Conservation (phyloP, 2,329 filamentous ascomycete species). For the Phialophora tarda region DNA sequence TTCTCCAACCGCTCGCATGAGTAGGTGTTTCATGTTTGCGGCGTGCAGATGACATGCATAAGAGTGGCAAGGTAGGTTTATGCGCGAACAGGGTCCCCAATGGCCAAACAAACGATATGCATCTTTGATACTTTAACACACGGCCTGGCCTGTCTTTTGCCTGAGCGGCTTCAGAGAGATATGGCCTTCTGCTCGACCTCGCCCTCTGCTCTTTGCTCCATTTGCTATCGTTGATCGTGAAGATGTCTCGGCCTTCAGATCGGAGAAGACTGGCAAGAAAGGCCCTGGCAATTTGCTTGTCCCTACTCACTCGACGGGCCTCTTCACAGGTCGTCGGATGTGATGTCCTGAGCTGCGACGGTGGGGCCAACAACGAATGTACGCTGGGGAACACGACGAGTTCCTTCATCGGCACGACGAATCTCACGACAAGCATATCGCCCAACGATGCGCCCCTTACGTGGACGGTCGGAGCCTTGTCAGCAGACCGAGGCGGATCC, state of each 20-base stretch:
- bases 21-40: conserved; percentile 18
- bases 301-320: conserved; percentile 1
- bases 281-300: conserved; percentile 17
- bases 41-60: conserved; percentile 22
- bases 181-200: conserved; percentile 24
- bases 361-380: conserved; percentile 24
- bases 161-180: conserved; percentile 10
- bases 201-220: not conserved
- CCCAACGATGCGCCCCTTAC: conserved; percentile 22
- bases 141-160: not conserved
- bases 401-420: conserved; percentile 26
- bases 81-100: not conserved
- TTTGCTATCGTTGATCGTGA: conserved; percentile 17
- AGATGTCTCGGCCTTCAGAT: conserved; percentile 5
- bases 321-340: conserved; percentile 26
- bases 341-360: conserved; percentile 26
- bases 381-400: conserved; percentile 29
- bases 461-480: conserved; percentile 29
- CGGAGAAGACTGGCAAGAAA: not conserved
- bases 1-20: conserved; percentile 21
- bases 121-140: conserved; percentile 2
- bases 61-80: conserved; percentile 9
- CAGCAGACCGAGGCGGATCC: conserved; percentile 5
- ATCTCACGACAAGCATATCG: conserved; percentile 27
- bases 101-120: not conserved